A percentile compares a stretch with the other conserved stretches of the same genome.
Conservation (phyloP, 768 basidiomycete genomes). For the Leccinum obscurum region DNA sequence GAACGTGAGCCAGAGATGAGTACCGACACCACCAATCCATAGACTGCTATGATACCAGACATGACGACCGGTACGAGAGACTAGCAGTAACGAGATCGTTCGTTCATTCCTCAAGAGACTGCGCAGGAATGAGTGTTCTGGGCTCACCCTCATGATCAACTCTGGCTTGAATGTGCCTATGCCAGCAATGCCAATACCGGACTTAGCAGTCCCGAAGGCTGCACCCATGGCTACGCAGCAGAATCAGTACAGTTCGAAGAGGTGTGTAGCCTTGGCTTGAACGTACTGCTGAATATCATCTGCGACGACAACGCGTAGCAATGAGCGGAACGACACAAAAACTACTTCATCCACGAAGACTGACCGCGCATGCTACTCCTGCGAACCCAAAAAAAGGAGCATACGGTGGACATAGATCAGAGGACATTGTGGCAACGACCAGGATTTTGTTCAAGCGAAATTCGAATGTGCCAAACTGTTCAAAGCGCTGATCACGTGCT, state of each 20-base stretch:
- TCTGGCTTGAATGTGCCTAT: conserved; percentile 93
- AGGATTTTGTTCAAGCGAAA: neutral
- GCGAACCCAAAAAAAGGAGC: conserved; percentile 99
- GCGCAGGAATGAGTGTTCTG: neutral
- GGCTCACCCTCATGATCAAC: conserved; percentile 91
- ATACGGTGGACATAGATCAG: conserved; percentile 77
- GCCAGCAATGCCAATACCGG: conserved; percentile 96
- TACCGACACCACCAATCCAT: conserved; percentile 94
- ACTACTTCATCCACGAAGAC: conserved; percentile 29
- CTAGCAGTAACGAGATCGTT: conserved; percentile 37
- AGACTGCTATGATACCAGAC: conserved; percentile 98
- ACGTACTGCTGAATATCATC: conserved; percentile 97
- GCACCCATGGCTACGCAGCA: conserved; percentile 76
- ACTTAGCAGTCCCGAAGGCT: conserved; percentile 94
- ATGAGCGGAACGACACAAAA: conserved; percentile 12
- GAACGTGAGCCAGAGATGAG: conserved; percentile 74
- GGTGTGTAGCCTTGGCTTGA: neutral
- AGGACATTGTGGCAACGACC: conserved; percentile 42
- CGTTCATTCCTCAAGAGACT: neutral
- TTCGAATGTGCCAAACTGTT: neutral
- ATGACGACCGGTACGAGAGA: conserved; percentile 96
- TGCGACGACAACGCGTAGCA: conserved; percentile 32
- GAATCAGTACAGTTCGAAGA: conserved; percentile 13
- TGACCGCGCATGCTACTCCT: conserved; percentile 90
- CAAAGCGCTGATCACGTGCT: conserved; percentile 17